phyloP scores from a whole-genome alignment of 2,329 filamentous ascomycete genomes.

The Neofusicoccum umdonicola region DNA sequence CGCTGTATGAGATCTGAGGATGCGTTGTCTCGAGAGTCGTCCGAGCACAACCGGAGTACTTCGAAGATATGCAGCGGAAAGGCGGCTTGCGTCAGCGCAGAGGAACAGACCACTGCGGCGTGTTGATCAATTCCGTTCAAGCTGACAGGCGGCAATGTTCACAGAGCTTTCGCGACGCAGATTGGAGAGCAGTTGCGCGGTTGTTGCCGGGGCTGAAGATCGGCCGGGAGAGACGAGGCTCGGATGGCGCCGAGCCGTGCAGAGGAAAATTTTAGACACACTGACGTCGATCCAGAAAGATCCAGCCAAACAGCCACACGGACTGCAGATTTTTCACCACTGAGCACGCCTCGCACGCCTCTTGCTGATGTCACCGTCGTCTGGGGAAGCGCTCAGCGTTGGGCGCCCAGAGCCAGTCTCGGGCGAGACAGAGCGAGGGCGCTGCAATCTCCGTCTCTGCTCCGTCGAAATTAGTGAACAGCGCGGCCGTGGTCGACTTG shows the following conservation, averaged over 20 bases:
- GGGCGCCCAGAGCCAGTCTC: background rate
- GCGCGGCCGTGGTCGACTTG: background rate
- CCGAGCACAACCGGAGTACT: too few species aligned
- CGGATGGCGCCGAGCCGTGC: slow-evolving; percentile 9
- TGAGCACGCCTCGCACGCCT: background rate
- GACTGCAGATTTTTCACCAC: background rate
- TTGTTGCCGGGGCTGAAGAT: slow-evolving; percentile 10
- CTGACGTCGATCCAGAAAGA: slow-evolving; percentile 15
- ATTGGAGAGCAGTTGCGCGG: background rate
- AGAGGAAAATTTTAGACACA: slow-evolving; percentile 9
- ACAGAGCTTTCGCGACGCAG: too few species aligned
- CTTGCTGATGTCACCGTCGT: background rate
- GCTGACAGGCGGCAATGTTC: too few species aligned
- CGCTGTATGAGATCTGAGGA: too few species aligned
- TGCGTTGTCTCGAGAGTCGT: too few species aligned
- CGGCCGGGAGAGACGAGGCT: slow-evolving; percentile 9
- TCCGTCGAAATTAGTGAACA: background rate
- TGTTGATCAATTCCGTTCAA: too few species aligned
- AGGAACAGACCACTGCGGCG: too few species aligned
- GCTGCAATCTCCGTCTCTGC: background rate
- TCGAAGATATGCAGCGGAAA: too few species aligned
- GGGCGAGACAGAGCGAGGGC: background rate
- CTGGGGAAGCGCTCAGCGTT: background rate
- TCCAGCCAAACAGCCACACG: background rate
- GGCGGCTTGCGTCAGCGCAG: too few species aligned